Evolutionary conservation across 768 basidiomycete genomes (phyloP), one percentile per base, ranked within the genome.

Genomic region (Serpula lacrymans): DNA sequence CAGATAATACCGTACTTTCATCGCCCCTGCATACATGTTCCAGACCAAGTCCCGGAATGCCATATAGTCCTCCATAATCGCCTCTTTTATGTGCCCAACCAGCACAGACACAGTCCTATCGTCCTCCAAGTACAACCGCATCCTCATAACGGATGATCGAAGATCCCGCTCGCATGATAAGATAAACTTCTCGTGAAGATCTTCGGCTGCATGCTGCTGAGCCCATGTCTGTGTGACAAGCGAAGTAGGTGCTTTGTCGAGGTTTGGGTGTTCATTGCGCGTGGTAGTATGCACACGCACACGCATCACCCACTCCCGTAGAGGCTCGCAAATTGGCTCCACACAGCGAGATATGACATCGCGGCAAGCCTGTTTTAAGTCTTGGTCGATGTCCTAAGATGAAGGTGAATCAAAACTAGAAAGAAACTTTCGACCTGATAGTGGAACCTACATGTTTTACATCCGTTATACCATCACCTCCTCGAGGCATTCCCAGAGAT

Each of bases 351-450:
- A 62, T 42, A 98, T 95, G 26, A 91, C 74, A 28, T 81, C 78
- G 65, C 95, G 91, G 64, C 94, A 98, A 0, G 82, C 84, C 13
- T 71, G 70, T 54, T 91, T 88, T 21, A 97, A 77, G 22, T 85
- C 86, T 34, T 82, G 74, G 63, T 97, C 95, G 50, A 96, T 85
- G 44, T 83, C 84, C 89, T 94, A 59, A 20, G 18, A 24, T 7
- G n/a, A 27, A 20, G 24, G 32, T n/a, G 12, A 39, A 28, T 28
- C 27, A 28, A n/a, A 9, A n/a, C 27, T 9, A 28, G 27, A 20
- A 11, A 34, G 23, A 38, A 36, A 30, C 17, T 36, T 16, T 1
- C 9, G 35, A 4, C 9, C n/a, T 22, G 18, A 24, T 18, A 18
- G 18, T 4, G 17, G n/a, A 27, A 62, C 73, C 37, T 53, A 91